Base-by-base conservation (phyloP, 208 protist species). In the Acanthamoeba healyi region DNA sequence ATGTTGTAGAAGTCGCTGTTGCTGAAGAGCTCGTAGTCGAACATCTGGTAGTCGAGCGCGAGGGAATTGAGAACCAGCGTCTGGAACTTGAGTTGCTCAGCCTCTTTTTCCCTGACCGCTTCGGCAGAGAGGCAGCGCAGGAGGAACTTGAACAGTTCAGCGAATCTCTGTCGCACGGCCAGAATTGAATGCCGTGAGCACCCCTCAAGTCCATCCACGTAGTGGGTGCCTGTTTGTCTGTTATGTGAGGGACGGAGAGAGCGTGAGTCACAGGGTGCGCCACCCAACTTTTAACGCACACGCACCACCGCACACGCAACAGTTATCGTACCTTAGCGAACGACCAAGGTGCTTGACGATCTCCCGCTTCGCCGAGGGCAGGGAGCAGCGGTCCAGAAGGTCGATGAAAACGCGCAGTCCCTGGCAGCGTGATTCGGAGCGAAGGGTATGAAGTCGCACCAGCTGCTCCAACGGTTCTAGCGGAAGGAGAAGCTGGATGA, bases 321-420 rank as follows among this genome's bases (percentile, higher is more conserved):
- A 67, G 61, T 29, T 7, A 70, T 7, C 29, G 38, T 81, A 81
- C 70, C 70, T 40, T 7, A 86, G 40, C 19, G 77, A 29, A 5
- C 77, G n/a, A 24, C 77, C 77, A 26, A 86, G 38, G 46, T 86
- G 77, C 29, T 86, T 86, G 77, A 58, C 44, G 44, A 86, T 86
- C n/a, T 86, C 77, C 34, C 46, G 19, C 44, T 86, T 86, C 26
- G 46, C 77, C n/a, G 77, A 42, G 46, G 77, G 44, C 40, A 86
- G 77, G 38, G 77, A 86, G 46, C 77, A 86, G 29, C 77, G 77
- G 77, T 86, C 77, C n/a, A 86, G 44, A 10, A 86, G 77, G 32
- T 86, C 77, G 77, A 86, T 58, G 46, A 61, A 86, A 15, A 38
- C 42, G 26, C 44, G 24, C 24, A 86, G 26, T 58, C 77, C 77